Percentiles rank a stretch among this genome's conserved stretches.
phyloP scores from a whole-genome alignment of 106 monocot genomes.

The Narthecium ossifragum region DNA sequence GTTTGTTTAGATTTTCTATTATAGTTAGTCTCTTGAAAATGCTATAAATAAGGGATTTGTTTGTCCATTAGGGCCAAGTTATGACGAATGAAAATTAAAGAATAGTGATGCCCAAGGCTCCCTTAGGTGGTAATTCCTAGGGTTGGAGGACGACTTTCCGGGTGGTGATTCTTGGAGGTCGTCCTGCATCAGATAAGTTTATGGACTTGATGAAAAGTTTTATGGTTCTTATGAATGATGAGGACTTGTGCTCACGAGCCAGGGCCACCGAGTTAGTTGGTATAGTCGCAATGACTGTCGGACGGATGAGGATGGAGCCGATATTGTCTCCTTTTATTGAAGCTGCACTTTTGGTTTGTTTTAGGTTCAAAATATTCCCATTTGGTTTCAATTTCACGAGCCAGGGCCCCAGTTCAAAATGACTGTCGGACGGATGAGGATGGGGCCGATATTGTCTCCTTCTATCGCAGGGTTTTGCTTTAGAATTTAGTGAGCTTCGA shows the following conservation, averaged over 20 bases:
- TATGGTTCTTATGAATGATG: conserved; percentile 88
- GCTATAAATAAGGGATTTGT: no score
- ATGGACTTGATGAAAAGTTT: conserved; percentile 88
- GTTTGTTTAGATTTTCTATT: no score
- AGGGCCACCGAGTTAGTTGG: conserved; percentile 97
- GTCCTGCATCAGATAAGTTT: conserved; percentile 76
- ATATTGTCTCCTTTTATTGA: conserved; percentile 85
- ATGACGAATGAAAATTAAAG: no score
- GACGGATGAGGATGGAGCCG: conserved; percentile 74
- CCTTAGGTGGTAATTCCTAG: no score
- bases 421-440: conserved; percentile 72
- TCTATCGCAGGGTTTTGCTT: conserved; percentile 69
- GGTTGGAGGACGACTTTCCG: no score
- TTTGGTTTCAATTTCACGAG: no score
- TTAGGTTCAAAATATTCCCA: background rate
- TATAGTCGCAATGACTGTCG: conserved; percentile 87
- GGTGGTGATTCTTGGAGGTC: no score
- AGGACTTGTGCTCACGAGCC: conserved; percentile 72
- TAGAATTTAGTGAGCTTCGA: conserved; percentile 93
- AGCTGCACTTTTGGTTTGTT: conserved; percentile 77
- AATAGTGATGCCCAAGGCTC: no score
- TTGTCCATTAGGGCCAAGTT: no score
- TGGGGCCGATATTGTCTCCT: conserved; percentile 67
- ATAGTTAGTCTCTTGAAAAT: no score
- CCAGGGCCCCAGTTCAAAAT: conserved; percentile 93